Percentiles rank a stretch among this genome's conserved stretches.
Evolutionary conservation across 2,329 filamentous ascomycete genomes (phyloP).

Genomic region (Penicillium fuscoglaucum): DNA sequence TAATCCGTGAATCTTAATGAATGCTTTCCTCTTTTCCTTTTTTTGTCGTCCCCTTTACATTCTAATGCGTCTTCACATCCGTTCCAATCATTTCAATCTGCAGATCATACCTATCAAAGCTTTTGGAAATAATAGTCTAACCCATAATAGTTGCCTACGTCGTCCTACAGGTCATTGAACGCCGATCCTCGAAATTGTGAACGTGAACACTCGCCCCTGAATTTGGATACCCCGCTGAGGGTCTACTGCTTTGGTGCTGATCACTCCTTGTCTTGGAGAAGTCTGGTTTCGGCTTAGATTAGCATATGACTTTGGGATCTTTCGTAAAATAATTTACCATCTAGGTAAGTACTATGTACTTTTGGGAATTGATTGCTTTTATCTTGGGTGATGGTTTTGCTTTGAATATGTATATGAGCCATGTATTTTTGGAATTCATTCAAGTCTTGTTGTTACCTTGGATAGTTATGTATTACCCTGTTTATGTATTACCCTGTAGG

Average conservation of each 20-base stretch:
- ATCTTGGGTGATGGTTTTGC: neutral
- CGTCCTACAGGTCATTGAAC: conserved; percentile 36
- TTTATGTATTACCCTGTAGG: neutral
- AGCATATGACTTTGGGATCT: neutral
- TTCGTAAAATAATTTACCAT: neutral
- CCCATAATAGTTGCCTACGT: conserved; percentile 35
- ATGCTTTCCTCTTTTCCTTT: conserved; percentile 7
- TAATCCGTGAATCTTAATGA: conserved; percentile 22
- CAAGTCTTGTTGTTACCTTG: neutral
- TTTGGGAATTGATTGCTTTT: neutral
- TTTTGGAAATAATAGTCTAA: conserved; percentile 4
- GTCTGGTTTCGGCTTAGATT: neutral
- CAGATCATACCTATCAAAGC: neutral
- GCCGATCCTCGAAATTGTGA: conserved; percentile 24
- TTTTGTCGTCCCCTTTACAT: neutral
- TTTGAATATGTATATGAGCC: neutral
- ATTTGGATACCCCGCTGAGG: neutral
- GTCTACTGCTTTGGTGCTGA: neutral
- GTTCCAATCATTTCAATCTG: neutral
- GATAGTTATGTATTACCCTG: too few relatives aligned
- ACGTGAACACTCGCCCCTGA: neutral
- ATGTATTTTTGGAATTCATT: neutral
- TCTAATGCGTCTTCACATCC: neutral
- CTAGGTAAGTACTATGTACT: neutral
- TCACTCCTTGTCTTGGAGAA: neutral